Percentiles rank a stretch among this genome's conserved stretches.
Evolutionary conservation across 495 filamentous ascomycete species (phyloP).

Genomic region (Penicillium diatomitis): DNA sequence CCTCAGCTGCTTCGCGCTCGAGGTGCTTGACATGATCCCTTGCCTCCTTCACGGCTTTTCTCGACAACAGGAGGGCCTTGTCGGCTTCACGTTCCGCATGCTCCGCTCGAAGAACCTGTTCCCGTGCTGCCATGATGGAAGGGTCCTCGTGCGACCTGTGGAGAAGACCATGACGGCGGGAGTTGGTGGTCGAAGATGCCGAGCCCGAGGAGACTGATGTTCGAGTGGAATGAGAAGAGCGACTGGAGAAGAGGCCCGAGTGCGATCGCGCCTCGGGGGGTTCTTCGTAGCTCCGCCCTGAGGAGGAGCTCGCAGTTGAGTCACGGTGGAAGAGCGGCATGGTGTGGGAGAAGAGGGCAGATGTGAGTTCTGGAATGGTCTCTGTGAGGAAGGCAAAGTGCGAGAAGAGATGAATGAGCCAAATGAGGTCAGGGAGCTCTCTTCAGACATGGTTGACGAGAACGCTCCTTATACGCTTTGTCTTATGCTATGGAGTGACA

Average conservation of each 20-base stretch:
- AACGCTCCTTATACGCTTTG: too few relatives aligned
- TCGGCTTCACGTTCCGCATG: constrained; percentile 54
- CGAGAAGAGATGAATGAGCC: background rate
- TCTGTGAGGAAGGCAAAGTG: background rate
- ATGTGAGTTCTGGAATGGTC: constrained; percentile 7
- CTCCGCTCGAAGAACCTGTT: constrained; percentile 50
- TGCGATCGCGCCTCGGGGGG: constrained; percentile 2
- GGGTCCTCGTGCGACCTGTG: constrained; percentile 46
- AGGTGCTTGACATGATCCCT: constrained; percentile 52
- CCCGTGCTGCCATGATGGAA: constrained; percentile 46
- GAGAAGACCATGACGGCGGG: constrained; percentile 35
- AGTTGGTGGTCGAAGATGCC: constrained; percentile 16
- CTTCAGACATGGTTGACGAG: too few relatives aligned
- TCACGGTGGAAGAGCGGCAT: constrained; percentile 25
- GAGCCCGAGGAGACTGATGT: constrained; percentile 3
- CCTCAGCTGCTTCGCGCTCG: constrained; percentile 55
- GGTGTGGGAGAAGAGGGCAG: background rate
- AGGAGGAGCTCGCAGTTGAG: constrained; percentile 13
- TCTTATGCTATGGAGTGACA: too few relatives aligned
- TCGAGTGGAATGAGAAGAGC: constrained; percentile 5
- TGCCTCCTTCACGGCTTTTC: constrained; percentile 49
- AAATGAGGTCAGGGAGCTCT: background rate
- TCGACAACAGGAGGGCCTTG: constrained; percentile 46
- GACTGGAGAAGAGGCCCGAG: constrained; percentile 7
- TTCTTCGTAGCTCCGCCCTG: constrained; percentile 9